phyloP scores from a whole-genome alignment of 169 alveolate species.

The Plasmodium blacklocki region DNA sequence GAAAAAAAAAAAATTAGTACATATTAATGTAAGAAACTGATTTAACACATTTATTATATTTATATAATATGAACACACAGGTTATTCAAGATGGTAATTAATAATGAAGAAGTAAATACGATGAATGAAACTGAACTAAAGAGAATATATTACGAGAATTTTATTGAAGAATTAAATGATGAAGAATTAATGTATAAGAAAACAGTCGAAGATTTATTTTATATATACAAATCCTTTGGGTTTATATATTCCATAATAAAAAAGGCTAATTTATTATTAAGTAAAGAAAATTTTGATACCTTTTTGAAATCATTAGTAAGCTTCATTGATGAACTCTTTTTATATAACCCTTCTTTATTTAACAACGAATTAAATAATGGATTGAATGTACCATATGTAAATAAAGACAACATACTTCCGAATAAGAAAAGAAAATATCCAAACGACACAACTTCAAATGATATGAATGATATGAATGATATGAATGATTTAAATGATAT shows the following conservation, averaged over 20 bases:
- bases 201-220: slow-evolving; percentile 74
- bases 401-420: neutral
- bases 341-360: slow-evolving; percentile 44
- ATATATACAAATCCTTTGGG: slow-evolving; percentile 69
- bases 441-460: neutral
- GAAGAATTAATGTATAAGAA: slow-evolving; percentile 75
- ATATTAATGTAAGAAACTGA: no score
- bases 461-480: slow-evolving; percentile 4
- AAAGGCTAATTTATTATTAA: slow-evolving; percentile 51
- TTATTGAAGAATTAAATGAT: slow-evolving; percentile 68
- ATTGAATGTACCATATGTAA: slow-evolving; percentile 1
- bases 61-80: neutral
- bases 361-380: slow-evolving; percentile 5
- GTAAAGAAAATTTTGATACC: slow-evolving; percentile 48
- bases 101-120: slow-evolving; percentile 24
- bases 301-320: slow-evolving; percentile 71
- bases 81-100: slow-evolving; percentile 20
- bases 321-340: slow-evolving; percentile 65
- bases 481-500: neutral
- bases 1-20: no score
- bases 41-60: no score
- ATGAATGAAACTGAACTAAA: slow-evolving; percentile 53
- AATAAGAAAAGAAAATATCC: slow-evolving; percentile 38
- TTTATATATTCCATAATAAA: slow-evolving; percentile 66
- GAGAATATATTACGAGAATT: slow-evolving; percentile 58